Percentiles rank a stretch among this genome's conserved stretches.
Conservation (phyloP, 2,329 filamentous ascomycete species). For the Xylaria sp. region DNA sequence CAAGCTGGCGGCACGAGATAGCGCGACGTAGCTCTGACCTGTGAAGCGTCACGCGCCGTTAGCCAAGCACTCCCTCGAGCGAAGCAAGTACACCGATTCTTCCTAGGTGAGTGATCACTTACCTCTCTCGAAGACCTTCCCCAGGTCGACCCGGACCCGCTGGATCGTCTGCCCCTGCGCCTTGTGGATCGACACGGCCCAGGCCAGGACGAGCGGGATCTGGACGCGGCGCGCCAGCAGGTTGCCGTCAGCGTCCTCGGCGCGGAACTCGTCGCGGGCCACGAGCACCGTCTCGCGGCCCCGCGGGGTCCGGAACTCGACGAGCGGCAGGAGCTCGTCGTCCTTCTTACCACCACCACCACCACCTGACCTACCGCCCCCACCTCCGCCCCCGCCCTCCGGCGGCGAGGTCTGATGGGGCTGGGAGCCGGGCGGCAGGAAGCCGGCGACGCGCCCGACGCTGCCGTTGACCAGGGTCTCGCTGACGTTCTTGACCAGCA, state of each 20-base stretch:
- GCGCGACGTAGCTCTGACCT: not conserved
- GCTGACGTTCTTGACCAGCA: slow-evolving; percentile 81
- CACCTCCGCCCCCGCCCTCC: no score
- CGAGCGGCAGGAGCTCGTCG: not conserved
- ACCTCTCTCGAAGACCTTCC: not conserved
- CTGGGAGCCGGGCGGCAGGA: no score
- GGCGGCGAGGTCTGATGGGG: no score
- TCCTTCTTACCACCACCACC: not conserved
- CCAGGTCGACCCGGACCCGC: not conserved
- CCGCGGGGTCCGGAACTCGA: not conserved
- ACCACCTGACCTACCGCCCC: no score
- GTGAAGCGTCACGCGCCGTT: not conserved
- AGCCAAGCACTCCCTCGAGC: not conserved
- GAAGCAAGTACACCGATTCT: no score
- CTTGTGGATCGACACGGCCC: not conserved
- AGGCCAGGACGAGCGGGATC: not conserved
- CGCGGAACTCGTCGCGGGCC: not conserved
- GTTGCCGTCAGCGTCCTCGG: not conserved
- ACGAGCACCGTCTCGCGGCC: not conserved
- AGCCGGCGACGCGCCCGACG: slow-evolving; percentile 71
- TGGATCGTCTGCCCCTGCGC: not conserved
- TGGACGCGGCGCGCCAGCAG: not conserved
- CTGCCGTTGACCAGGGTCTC: slow-evolving; percentile 75
- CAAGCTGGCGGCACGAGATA: not conserved
- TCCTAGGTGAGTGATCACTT: not conserved